phyloP scores from a whole-genome alignment of 306 rosid species.

The Ammopiptanthus mongolicus region DNA sequence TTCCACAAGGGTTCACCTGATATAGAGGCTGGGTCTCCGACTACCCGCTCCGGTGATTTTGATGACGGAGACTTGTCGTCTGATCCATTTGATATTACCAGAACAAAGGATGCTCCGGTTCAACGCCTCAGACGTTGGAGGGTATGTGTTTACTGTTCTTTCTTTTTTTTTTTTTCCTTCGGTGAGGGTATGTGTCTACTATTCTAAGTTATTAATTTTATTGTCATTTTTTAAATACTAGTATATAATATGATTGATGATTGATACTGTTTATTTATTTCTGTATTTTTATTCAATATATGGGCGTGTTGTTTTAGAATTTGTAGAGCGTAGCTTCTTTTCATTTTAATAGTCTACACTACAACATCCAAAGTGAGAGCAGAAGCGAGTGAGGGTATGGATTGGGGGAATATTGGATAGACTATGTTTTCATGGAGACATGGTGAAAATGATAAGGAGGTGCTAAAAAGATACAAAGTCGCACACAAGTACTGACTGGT shows the following conservation, averaged over 20 bases:
- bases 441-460: background rate
- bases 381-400: background rate
- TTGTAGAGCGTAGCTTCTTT: background rate
- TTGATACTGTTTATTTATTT: background rate
- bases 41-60: conserved; percentile 22
- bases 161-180: too few relatives aligned
- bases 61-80: conserved; percentile 34
- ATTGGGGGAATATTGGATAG: background rate
- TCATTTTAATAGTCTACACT: background rate
- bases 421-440: background rate
- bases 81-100: conserved; percentile 50
- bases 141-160: conserved; percentile 34
- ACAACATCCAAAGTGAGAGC: background rate
- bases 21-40: conserved; percentile 44
- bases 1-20: conserved; percentile 44
- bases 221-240: background rate
- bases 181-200: conserved; percentile 51
- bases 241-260: background rate
- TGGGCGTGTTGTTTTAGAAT: background rate
- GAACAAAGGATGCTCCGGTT: conserved; percentile 68
- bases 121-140: conserved; percentile 83
- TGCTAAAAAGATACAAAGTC: background rate
- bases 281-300: background rate
- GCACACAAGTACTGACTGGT: background rate
- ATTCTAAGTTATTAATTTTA: background rate